Evolutionary conservation across 345 rosid species (phyloP), one percentile per base, ranked within the genome.

Genomic region (Clarkia xantiana): DNA sequence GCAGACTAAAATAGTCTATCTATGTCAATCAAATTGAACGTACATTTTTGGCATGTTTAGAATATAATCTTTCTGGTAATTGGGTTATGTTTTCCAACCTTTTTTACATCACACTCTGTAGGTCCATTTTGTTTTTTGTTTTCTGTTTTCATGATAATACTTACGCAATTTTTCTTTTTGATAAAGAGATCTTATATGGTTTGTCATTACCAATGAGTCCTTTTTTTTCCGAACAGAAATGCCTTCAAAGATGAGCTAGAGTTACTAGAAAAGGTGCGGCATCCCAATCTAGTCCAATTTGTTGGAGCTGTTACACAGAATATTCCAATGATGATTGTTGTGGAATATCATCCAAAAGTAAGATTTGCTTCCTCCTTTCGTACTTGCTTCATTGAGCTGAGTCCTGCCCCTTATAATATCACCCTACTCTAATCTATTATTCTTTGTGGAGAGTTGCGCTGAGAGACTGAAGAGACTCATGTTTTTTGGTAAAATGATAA

Each of bases 291-390:
- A 50, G 81, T 91, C 63, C 98, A 91, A 56, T 91, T 91, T 71
- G 96, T 91, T 58, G 98, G 98, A 69, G 96, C 98, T 45, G 98
- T 91, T 39, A 91, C 98, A 49, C 98, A 91, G 66, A 86, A 91
- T 55, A 48, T 78, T 53, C 98, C 98, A 0, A 81, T 91, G 98
- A 91, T 91, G 98, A 86, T 91, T 65, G 87, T 86, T 59, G 64
- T 67, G 46, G 98, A 91, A 73, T 68, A 71, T 65, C 86, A 78
- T 71, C 66, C 94, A 40, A 86, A 81, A 55, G 98, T 91, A 74
- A 77, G 79, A 59, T 25, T 49, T 39, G 10, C 18, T 59, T 47
- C 60, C 69, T 18, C 18, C n/a, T 36, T 5, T 17, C 17, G 10
- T 11, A 9, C 18, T 25, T 13, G 1, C 14, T 16, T 14, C 17